Evolutionary conservation across 768 basidiomycete genomes (phyloP).

Genomic region (Pulveroboletus frians): DNA sequence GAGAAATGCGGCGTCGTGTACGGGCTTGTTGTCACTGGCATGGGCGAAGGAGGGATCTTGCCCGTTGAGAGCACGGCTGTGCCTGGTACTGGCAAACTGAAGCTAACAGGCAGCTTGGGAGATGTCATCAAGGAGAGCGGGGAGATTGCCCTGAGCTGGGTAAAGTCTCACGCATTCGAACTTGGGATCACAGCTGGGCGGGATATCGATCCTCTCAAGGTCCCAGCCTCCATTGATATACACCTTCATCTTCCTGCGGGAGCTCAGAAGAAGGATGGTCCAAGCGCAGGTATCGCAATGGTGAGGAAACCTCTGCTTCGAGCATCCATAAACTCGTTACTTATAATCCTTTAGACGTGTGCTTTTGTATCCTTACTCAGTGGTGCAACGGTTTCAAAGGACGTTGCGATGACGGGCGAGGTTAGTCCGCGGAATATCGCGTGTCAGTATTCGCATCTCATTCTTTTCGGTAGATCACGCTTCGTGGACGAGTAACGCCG

Average conservation of each 20-base stretch:
- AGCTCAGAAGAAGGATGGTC: slow-evolving; percentile 91
- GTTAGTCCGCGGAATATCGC: slow-evolving; percentile 29
- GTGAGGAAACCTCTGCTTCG: slow-evolving; percentile 34
- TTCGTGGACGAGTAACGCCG: slow-evolving; percentile 74
- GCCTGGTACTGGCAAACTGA: slow-evolving; percentile 69
- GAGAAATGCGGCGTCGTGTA: slow-evolving; percentile 74
- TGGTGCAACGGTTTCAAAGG: slow-evolving; percentile 64
- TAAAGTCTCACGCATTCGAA: slow-evolving; percentile 79
- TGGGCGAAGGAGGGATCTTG: slow-evolving; percentile 80
- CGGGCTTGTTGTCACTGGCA: slow-evolving; percentile 83
- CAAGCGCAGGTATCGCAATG: slow-evolving; percentile 87
- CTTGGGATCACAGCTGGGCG: slow-evolving; percentile 68
- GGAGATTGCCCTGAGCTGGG: slow-evolving; percentile 88
- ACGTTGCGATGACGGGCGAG: slow-evolving; percentile 90
- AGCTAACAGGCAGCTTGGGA: slow-evolving; percentile 79
- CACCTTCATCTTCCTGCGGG: slow-evolving; percentile 89
- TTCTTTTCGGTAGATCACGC: slow-evolving; percentile 52
- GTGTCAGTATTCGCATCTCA: not conserved
- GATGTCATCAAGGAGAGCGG: slow-evolving; percentile 93
- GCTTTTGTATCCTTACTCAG: slow-evolving; percentile 84
- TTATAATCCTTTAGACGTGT: slow-evolving; percentile 47
- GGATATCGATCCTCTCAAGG: slow-evolving; percentile 69
- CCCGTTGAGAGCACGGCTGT: slow-evolving; percentile 80
- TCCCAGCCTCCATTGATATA: slow-evolving; percentile 69
- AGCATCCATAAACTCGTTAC: not conserved